Evolutionary conservation across 495 filamentous ascomycete species (phyloP), one percentile per base, ranked within the genome.

Genomic region (Xylaria venustula): DNA sequence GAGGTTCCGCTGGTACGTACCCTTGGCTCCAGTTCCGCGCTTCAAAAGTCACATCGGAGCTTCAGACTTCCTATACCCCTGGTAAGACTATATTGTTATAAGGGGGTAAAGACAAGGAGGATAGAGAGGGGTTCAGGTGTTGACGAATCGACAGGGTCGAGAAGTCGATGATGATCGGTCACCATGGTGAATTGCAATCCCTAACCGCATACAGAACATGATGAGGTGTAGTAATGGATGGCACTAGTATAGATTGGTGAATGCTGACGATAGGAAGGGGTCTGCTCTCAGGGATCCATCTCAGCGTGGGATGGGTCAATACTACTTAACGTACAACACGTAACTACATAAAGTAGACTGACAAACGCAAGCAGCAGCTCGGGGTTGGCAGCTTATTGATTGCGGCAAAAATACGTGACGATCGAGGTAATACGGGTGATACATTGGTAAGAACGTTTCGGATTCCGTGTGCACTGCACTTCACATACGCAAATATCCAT

Each of bases 251-350:
- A n/a, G 37, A 47, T 60, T 54, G 44, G 37, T 45, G 25, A 54
- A 40, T 14, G 49, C 40, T 54, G 48, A 30, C 36, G 9, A 60
- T 45, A 36, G 47, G n/a, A n/a, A 34, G 26, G 34, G 54, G 19
- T 7, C 49, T 36, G 49, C 58, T 26, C 34, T 20, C 46, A 58
- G 54, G 54, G 54, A 49, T 58, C n/a, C n/a, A n/a, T n/a, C 58
- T 60, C 48, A n/a, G 40, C 58, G 40, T 53, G 49, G 58, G 37
- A 60, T 54, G 58, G 36, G n/a, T n/a, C n/a, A n/a, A n/a, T n/a
- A n/a, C n/a, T n/a, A n/a, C n/a, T n/a, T n/a, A n/a, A n/a, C n/a
- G n/a, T n/a, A n/a, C n/a, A n/a, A n/a, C n/a, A n/a, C n/a, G n/a
- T n/a, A n/a, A n/a, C n/a, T n/a, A n/a, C n/a, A n/a, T n/a, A n/a